Base-by-base conservation (phyloP, 805 yeast genomes). In the Clavispora vitiphila region DNA sequence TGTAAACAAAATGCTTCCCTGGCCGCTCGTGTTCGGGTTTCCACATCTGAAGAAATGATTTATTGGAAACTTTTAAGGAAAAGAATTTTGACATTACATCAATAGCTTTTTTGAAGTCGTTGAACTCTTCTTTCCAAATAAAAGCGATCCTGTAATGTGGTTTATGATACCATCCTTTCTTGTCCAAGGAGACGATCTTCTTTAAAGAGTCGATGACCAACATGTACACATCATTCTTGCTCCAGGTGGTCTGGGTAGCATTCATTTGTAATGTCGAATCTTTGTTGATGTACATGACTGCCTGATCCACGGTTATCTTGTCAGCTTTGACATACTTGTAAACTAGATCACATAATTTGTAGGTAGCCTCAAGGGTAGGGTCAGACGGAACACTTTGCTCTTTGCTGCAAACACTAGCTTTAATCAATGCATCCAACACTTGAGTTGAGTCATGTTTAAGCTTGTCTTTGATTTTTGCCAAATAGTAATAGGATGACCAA, bases 11-110 rank as follows among this genome's bases (percentile, higher is more conserved):
- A 61, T 91, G 96, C 51, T 86, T 87, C 0, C 99, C 99, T 0
- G 97, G 93, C 16, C 95, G 65, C 59, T 95, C 99, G 52, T 72
- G 61, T 37, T 89, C 96, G 0, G 97, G 95, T 52, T 88, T 88
- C 98, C 99, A 93, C 43, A 93, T 86, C 49, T 79, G 83, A 1
- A 90, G 78, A 29, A 93, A 71, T 9, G 83, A 78, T 55, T 88
- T 85, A 34, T 80, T 78, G 2, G 77, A 72, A 1, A 88, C 71
- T 50, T 81, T 86, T 37, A 87, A 60, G 7, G 85, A 72, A 39
- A 90, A 76, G 14, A 88, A 65, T 0, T 69, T 56, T 1, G 76
- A 67, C 76, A 91, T 77, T 49, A 84, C 87, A 10, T 74, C 74
- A 35, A 71, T 68, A 0, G 97, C 93, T 1, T 64, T 69, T 2